phyloP scores from a whole-genome alignment of 1,284 basidiomycete species.

The Exobasidium rhododendri region DNA sequence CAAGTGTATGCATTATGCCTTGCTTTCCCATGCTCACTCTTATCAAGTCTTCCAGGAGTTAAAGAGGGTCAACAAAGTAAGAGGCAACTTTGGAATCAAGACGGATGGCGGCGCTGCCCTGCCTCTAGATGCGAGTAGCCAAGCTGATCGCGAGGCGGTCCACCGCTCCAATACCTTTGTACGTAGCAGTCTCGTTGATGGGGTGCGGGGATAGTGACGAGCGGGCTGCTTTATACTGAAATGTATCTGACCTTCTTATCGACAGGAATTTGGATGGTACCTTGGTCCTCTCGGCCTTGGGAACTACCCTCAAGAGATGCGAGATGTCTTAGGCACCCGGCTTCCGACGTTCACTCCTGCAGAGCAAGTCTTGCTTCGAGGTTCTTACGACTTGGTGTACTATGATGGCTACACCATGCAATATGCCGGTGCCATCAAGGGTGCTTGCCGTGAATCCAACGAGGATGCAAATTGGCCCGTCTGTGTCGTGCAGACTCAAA shows the following conservation, averaged over 20 bases:
- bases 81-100: conserved; percentile 21
- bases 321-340: not conserved
- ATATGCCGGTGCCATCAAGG: conserved; percentile 14
- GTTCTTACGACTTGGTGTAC: conserved; percentile 19
- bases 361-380: conserved; percentile 8
- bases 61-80: conserved; percentile 14
- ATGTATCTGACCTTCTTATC: no score
- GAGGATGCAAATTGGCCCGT: conserved; percentile 16
- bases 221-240: no score
- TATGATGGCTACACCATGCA: conserved; percentile 18
- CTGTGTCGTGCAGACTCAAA: conserved; percentile 4
- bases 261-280: conserved; percentile 18
- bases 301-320: conserved; percentile 14
- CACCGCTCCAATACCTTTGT: conserved; percentile 16
- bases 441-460: conserved; percentile 9
- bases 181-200: not conserved
- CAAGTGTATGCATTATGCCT: conserved; percentile 17
- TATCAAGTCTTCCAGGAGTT: conserved; percentile 14
- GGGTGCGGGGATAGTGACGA: no score
- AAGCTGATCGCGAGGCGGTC: conserved; percentile 6
- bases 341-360: conserved; percentile 15
- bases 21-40: conserved; percentile 18
- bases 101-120: conserved; percentile 15
- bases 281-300: conserved; percentile 15
- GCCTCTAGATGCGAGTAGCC: conserved; percentile 5